These are phyloP conservation scores for Pachysandra terminalis DNA, from an alignment of 164 flowering plant genomes.

Conservation along the genomic window DNA sequence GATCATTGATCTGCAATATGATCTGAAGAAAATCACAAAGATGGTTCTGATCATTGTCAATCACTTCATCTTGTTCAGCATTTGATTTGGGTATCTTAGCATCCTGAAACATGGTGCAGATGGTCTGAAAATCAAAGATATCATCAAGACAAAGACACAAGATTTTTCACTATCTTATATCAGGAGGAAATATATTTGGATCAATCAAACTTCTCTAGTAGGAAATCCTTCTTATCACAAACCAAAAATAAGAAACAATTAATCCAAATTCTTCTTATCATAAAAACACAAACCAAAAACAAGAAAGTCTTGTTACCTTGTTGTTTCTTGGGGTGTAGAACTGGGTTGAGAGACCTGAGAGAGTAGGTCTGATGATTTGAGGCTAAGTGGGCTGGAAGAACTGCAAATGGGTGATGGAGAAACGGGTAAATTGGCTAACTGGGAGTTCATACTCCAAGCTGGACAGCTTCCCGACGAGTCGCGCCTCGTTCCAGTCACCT, in stretches of 20 bases:
- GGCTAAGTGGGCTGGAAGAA: background rate
- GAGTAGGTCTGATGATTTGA: background rate
- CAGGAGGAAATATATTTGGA: background rate
- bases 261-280: background rate
- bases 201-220: too few relatives aligned
- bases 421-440: constrained; percentile 10
- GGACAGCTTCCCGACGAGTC: background rate
- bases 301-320: background rate
- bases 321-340: constrained; percentile 11
- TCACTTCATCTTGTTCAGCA: constrained; percentile 7
- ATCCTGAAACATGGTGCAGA: background rate
- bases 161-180: too few relatives aligned
- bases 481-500: background rate
- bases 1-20: background rate
- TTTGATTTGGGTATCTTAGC: background rate
- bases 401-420: constrained; percentile 25
- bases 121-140: constrained; percentile 3
- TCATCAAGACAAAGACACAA: too few relatives aligned
- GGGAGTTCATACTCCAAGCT: constrained; percentile 14
- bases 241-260: background rate
- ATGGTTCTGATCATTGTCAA: background rate
- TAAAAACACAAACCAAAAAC: background rate
- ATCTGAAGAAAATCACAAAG: background rate
- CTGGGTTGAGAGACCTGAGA: constrained; percentile 9
- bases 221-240: too few relatives aligned